Conservation (phyloP, 2,329 filamentous ascomycete genomes). For the Fusarium chuoi region DNA sequence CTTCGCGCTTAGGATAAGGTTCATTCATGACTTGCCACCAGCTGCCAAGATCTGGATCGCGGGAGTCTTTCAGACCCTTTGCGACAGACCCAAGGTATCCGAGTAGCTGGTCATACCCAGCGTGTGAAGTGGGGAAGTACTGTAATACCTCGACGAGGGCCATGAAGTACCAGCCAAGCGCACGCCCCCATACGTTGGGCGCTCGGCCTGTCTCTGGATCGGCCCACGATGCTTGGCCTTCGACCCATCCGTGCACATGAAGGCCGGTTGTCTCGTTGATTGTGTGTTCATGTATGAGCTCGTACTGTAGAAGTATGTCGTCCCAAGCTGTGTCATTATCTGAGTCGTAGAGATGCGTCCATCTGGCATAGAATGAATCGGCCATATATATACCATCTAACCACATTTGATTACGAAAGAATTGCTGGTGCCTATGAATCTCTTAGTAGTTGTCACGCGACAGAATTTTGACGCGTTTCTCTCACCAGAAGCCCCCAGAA, state of each 20-base stretch:
- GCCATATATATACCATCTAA: constrained; percentile 64
- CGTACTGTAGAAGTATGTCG: constrained; percentile 56
- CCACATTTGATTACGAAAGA: constrained; percentile 65
- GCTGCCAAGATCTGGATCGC: constrained; percentile 55
- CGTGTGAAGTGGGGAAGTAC: constrained; percentile 49
- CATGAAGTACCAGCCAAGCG: constrained; percentile 63
- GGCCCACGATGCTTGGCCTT: constrained; percentile 59
- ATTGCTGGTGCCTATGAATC: constrained; percentile 40
- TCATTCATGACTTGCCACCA: constrained; percentile 68
- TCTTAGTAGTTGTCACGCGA: rapidly evolving
- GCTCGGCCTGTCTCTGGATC: constrained; percentile 57
- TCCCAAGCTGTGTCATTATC: constrained; percentile 53
- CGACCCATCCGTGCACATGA: constrained; percentile 64
- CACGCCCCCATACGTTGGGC: constrained; percentile 61
- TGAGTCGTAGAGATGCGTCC: constrained; percentile 49
- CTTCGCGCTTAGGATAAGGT: constrained; percentile 54
- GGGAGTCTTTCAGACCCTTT: constrained; percentile 51
- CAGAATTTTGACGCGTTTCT: rapidly evolving
- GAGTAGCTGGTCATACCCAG: constrained; percentile 48
- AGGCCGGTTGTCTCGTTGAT: constrained; percentile 52
- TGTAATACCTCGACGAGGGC: constrained; percentile 60
- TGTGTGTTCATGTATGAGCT: constrained; percentile 56
- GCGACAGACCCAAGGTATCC: constrained; percentile 53
- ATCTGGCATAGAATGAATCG: constrained; percentile 54
- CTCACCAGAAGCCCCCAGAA: constrained; percentile 61